phyloP scores from a whole-genome alignment of 129 eudicot genomes.

The Lactuca saligna region DNA sequence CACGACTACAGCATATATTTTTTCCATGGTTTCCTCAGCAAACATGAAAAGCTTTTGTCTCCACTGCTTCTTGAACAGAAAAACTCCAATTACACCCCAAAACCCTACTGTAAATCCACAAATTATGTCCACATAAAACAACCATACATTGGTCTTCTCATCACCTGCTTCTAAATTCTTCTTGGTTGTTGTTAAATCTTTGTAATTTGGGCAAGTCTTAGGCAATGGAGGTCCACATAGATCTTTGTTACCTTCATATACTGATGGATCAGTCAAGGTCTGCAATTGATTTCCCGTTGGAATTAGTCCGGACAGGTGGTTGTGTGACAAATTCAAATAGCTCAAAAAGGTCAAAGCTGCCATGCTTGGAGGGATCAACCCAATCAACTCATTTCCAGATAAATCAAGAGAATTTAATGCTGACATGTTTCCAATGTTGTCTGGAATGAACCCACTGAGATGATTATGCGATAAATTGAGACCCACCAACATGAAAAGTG shows the following conservation, averaged over 20 bases:
- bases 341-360: constrained; percentile 7
- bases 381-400: constrained; percentile 11
- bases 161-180: neutral
- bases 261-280: no score
- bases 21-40: neutral
- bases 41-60: neutral
- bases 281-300: neutral
- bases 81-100: no score
- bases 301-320: constrained; percentile 26
- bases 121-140: no score
- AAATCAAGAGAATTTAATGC: constrained; percentile 20
- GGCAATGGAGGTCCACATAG: constrained; percentile 35
- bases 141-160: neutral
- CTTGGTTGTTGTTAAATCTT: neutral
- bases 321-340: neutral
- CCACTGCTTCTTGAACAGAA: no score
- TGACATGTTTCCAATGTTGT: constrained; percentile 7
- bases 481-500: neutral
- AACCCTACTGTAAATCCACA: no score
- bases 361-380: constrained; percentile 5
- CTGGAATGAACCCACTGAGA: constrained; percentile 21
- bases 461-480: constrained; percentile 25
- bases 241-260: no score
- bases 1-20: neutral
- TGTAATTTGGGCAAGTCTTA: neutral